A percentile compares a stretch with the other conserved stretches of the same genome.
Conservation (phyloP, 208 protist genomes). For the Lotmaria passim region DNA sequence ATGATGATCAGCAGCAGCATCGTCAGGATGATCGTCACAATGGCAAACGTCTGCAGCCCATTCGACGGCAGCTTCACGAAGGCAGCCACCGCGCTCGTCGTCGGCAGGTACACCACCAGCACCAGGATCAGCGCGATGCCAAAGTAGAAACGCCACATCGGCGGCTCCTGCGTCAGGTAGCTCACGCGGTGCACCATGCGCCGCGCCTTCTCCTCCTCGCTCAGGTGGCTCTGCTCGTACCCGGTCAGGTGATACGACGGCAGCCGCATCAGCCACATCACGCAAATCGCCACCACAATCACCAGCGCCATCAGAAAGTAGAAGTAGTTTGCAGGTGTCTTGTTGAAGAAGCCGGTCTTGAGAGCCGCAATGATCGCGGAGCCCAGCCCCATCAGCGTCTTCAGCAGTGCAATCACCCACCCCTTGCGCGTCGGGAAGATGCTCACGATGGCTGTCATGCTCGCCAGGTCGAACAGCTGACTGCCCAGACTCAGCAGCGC, state of each 20-base stretch:
- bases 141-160: conserved; percentile 53
- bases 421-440: conserved; percentile 60
- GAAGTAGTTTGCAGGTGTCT: conserved; percentile 43
- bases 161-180: conserved; percentile 59
- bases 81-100: conserved; percentile 38
- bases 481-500: conserved; percentile 44
- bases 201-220: conserved; percentile 29
- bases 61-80: conserved; percentile 30
- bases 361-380: conserved; percentile 65
- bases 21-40: conserved; percentile 34
- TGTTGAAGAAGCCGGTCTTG: conserved; percentile 57
- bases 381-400: conserved; percentile 72
- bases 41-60: conserved; percentile 32
- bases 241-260: conserved; percentile 61
- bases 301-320: conserved; percentile 58
- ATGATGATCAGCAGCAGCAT: conserved; percentile 22
- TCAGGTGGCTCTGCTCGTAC: conserved; percentile 41
- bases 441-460: conserved; percentile 54
- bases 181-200: conserved; percentile 11
- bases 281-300: conserved; percentile 23
- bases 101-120: conserved; percentile 61
- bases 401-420: conserved; percentile 66
- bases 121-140: conserved; percentile 53
- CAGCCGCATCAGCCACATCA: conserved; percentile 38
- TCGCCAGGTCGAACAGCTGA: conserved; percentile 58